Conservation (phyloP, 768 basidiomycete genomes). For the Cubamyces lactineus region DNA sequence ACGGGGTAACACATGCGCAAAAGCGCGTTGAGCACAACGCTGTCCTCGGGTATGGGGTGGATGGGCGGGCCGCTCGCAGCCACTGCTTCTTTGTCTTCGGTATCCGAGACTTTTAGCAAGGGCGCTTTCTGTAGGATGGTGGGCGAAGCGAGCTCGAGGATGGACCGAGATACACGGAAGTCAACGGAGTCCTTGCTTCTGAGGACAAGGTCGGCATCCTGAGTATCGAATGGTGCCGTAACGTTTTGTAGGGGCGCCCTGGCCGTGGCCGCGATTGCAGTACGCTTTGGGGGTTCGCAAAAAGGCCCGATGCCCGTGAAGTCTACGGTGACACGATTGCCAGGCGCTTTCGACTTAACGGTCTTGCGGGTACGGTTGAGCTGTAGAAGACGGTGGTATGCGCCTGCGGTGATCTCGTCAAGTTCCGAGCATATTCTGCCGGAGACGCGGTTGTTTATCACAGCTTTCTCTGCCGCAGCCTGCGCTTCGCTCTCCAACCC, state of each 20-base stretch:
- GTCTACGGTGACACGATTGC: neutral
- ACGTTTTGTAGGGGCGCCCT: neutral
- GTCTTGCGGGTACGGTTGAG: neutral
- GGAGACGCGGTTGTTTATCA: constrained; percentile 50
- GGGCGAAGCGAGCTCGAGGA: constrained; percentile 11
- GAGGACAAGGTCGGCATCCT: constrained; percentile 17
- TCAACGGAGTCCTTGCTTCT: constrained; percentile 11
- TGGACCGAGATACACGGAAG: constrained; percentile 9
- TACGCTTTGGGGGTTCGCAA: neutral
- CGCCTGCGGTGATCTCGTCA: constrained; percentile 14
- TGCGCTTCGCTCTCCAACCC: constrained; percentile 39
- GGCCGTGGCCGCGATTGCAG: no score
- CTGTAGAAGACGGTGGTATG: constrained; percentile 18
- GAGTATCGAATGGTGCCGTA: constrained; percentile 6
- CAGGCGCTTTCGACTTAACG: neutral
- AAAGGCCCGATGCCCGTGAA: neutral
- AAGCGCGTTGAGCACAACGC: constrained; percentile 7
- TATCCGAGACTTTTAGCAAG: constrained; percentile 23
- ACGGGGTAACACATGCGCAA: constrained; percentile 13
- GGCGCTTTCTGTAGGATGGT: constrained; percentile 49
- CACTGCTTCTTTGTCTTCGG: neutral
- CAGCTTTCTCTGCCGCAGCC: constrained; percentile 53
- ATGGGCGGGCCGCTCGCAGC: neutral
- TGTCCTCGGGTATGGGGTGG: constrained; percentile 39
- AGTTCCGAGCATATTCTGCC: constrained; percentile 14